These are phyloP conservation scores for Scedosporium dehoogii DNA, from an alignment of 2,329 filamentous ascomycete species.

Conservation along the genomic window DNA sequence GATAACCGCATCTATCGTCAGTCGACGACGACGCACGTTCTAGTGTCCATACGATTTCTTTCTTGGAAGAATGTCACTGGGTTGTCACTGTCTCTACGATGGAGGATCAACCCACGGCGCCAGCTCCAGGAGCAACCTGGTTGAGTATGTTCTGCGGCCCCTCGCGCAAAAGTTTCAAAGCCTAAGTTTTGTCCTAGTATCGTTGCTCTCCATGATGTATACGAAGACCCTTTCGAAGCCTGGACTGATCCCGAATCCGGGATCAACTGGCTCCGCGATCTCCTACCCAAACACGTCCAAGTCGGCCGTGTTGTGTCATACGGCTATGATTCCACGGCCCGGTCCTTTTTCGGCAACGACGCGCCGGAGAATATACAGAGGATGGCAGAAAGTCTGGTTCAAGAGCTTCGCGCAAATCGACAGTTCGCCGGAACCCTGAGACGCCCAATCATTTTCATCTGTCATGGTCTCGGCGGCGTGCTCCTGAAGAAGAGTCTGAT, in stretches of 20 bases:
- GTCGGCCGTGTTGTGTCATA: background rate
- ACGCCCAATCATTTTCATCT: background rate
- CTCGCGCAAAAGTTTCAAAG: background rate
- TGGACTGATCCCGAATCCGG: background rate
- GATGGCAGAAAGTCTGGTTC: background rate
- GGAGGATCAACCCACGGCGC: background rate
- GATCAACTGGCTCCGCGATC: background rate
- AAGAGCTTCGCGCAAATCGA: background rate
- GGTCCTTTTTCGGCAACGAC: background rate
- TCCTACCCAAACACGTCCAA: background rate
- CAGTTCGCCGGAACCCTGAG: background rate
- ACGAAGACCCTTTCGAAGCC: background rate
- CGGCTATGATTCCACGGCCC: background rate
- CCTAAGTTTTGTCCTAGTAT: background rate
- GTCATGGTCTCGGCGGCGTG: background rate
- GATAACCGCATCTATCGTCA: no score
- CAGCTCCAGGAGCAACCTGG: background rate
- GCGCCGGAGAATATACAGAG: background rate
- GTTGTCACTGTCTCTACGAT: background rate
- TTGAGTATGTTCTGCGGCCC: background rate
- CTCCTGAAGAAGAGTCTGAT: constrained; percentile 7
- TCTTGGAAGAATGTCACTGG: background rate
- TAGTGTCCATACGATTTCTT: no score
- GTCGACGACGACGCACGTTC: no score
- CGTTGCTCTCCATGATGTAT: background rate